phyloP scores from a whole-genome alignment of 495 filamentous ascomycete genomes.

The Barbatosphaeria neglecta region DNA sequence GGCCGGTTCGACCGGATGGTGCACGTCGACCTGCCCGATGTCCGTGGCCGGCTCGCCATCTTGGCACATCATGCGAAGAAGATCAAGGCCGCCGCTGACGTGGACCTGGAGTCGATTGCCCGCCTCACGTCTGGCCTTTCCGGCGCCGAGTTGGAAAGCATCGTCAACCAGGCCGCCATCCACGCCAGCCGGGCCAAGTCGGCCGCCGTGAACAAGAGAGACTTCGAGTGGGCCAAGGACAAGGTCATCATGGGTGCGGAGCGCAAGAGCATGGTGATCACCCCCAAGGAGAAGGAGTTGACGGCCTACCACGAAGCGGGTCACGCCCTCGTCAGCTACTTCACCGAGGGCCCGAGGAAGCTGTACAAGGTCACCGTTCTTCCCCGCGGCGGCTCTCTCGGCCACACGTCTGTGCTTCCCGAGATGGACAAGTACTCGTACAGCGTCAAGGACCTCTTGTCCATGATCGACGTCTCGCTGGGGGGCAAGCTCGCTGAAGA shows the following conservation, averaged over 20 bases:
- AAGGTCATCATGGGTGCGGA: constrained; percentile 97
- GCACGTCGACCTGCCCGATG: constrained; percentile 78
- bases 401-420: constrained; percentile 71
- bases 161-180: constrained; percentile 92
- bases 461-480: constrained; percentile 69
- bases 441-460: constrained; percentile 60
- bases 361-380: constrained; percentile 97
- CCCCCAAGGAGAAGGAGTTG: constrained; percentile 71
- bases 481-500: constrained; percentile 94
- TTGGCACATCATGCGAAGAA: constrained; percentile 85
- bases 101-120: constrained; percentile 73
- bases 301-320: constrained; percentile 98
- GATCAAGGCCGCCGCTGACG: constrained; percentile 63
- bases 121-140: constrained; percentile 83
- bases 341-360: constrained; percentile 55
- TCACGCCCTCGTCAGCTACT: constrained; percentile 80
- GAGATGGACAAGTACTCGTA: constrained; percentile 83
- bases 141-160: constrained; percentile 88
- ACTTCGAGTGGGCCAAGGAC: constrained; percentile 97
- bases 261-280: constrained; percentile 74
- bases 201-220: constrained; percentile 55
- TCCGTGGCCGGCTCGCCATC: constrained; percentile 88
- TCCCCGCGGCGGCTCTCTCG: constrained; percentile 73
- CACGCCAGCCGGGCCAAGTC: constrained; percentile 75
- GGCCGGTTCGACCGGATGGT: constrained; percentile 94